phyloP scores from a whole-genome alignment of 2,329 filamentous ascomycete genomes.

The Penicillium rolfsii region DNA sequence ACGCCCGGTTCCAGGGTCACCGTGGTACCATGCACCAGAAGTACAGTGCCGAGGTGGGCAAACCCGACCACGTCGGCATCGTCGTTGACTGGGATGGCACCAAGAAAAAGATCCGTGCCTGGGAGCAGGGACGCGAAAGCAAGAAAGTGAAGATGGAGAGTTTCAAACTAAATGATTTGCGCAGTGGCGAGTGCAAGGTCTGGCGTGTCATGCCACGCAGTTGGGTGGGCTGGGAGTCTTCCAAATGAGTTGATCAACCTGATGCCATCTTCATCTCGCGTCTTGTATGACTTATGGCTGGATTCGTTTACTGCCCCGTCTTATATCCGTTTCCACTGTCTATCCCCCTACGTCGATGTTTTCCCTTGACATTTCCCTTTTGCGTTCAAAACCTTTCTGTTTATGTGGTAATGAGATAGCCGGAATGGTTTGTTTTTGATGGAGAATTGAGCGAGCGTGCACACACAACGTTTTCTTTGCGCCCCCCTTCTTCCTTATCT shows the following conservation, averaged over 20 bases:
- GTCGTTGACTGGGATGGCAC: constrained; percentile 98
- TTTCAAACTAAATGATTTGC: constrained; percentile 88
- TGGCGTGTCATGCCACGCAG: constrained; percentile 92
- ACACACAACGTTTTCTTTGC: constrained; percentile 21
- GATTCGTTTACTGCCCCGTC: constrained; percentile 10
- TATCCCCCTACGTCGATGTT: constrained; percentile 1
- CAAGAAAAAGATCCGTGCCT: constrained; percentile 94
- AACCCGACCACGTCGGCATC: constrained; percentile 83
- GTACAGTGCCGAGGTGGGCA: constrained; percentile 85
- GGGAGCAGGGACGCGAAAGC: constrained; percentile 92
- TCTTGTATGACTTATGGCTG: constrained; percentile 25
- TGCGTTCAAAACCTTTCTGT: constrained; percentile 14
- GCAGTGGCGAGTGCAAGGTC: constrained; percentile 93
- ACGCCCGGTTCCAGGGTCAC: constrained; percentile 92
- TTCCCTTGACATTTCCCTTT: constrained; percentile 13
- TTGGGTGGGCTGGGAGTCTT: constrained; percentile 83
- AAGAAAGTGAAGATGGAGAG: constrained; percentile 94
- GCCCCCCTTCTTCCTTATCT: not conserved
- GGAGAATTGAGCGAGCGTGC: constrained; percentile 33
- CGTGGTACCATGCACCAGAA: constrained; percentile 94
- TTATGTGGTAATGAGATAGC: constrained; percentile 29
- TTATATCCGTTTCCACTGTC: constrained; percentile 11
- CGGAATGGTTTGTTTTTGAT: constrained; percentile 22
- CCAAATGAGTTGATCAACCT: constrained; percentile 19
- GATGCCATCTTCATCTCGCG: not conserved